Percentiles rank a stretch among this genome's conserved stretches.
These are phyloP conservation scores for Jatropha podagrica DNA, from an alignment of 441 rosid genomes.

Conservation along the genomic window DNA sequence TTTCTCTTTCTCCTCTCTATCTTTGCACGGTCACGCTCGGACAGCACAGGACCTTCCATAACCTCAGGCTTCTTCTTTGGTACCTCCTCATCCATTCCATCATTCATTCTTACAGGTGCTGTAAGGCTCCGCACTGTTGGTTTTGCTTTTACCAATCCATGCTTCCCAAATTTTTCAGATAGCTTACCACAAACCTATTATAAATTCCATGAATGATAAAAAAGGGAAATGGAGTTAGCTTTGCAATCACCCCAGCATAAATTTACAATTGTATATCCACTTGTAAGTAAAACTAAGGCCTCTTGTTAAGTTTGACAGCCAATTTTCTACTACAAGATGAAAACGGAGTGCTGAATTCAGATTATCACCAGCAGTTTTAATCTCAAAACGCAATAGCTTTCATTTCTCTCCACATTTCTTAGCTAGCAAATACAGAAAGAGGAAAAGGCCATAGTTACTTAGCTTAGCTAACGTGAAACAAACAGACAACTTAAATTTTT, in stretches of 20 bases:
- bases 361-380: neutral
- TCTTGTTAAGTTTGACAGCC: too few species aligned
- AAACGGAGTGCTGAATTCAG: neutral
- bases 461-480: neutral
- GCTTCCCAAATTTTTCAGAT: conserved; percentile 84
- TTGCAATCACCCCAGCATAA: neutral
- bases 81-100: conserved; percentile 92
- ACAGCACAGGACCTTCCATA: conserved; percentile 72
- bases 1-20: conserved; percentile 90
- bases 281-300: too few species aligned
- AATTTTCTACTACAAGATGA: neutral
- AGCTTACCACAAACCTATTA: conserved; percentile 74
- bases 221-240: neutral
- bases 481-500: neutral
- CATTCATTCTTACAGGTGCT: conserved; percentile 87
- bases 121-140: conserved; percentile 85
- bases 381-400: neutral
- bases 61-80: conserved; percentile 92
- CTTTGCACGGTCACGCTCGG: conserved; percentile 83
- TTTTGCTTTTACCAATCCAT: conserved; percentile 72
- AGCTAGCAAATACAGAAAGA: neutral
- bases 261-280: too few species aligned
- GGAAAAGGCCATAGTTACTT: neutral
- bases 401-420: too few species aligned
- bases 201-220: conserved; percentile 13